Conservation (phyloP, 345 rosid species). For the Pugionium cornutum region DNA sequence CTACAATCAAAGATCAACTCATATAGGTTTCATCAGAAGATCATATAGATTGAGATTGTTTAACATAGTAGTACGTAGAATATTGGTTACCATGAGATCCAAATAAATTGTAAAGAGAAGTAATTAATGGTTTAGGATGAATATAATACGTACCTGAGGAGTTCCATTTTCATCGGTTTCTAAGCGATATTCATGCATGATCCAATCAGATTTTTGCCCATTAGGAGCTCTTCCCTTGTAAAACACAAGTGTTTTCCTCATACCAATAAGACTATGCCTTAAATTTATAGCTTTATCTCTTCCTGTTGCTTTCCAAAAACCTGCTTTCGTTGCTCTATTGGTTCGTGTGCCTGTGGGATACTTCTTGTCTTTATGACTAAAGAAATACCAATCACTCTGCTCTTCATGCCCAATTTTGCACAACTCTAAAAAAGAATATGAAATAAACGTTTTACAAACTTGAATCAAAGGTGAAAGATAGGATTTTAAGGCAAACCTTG, state of each 20-base stretch:
- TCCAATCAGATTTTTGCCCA: constrained; percentile 97
- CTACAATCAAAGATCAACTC: constrained; percentile 41
- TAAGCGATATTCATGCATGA: constrained; percentile 97
- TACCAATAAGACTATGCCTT: constrained; percentile 77
- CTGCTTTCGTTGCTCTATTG: constrained; percentile 95
- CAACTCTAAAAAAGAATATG: constrained; percentile 47
- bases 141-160: constrained; percentile 38
- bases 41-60: constrained; percentile 11
- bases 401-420: constrained; percentile 92
- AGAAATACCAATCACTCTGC: constrained; percentile 97
- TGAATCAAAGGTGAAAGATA: not conserved
- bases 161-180: constrained; percentile 58
- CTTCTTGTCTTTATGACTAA: constrained; percentile 97
- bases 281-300: constrained; percentile 88
- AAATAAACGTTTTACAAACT: not conserved
- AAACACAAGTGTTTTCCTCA: constrained; percentile 97
- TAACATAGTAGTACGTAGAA: not conserved
- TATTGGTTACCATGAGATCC: not conserved
- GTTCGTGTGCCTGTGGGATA: constrained; percentile 99
- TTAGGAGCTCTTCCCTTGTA: constrained; percentile 98
- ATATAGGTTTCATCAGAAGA: not conserved
- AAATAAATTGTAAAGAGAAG: constrained; percentile 17
- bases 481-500: constrained; percentile 48
- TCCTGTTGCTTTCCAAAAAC: constrained; percentile 99
- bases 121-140: constrained; percentile 7